These are phyloP conservation scores for Eucalyptus sp. DNA, from an alignment of 345 rosid genomes.

Conservation along the genomic window DNA sequence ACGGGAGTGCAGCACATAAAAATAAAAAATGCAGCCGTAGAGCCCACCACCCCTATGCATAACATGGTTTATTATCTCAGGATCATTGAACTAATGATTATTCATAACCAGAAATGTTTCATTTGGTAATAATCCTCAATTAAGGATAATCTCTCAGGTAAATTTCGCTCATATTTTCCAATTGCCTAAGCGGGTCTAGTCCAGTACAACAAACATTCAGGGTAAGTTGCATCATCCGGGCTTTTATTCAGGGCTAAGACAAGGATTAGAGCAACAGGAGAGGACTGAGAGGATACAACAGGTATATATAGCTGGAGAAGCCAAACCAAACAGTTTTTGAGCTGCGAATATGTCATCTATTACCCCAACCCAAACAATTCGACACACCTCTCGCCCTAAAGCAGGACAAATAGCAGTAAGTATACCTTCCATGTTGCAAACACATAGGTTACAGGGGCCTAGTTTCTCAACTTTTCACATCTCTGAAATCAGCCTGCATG, in stretches of 20 bases:
- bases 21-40: no score
- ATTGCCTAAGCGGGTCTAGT: background rate
- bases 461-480: background rate
- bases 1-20: no score
- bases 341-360: background rate
- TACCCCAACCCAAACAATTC: background rate
- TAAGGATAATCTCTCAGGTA: background rate
- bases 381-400: background rate
- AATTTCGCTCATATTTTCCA: background rate
- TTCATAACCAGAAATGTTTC: background rate
- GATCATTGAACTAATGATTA: background rate
- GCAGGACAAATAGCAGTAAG: background rate
- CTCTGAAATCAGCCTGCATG: conserved; percentile 21
- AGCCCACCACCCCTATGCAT: no score
- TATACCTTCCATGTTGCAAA: background rate
- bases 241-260: background rate
- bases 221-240: background rate
- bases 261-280: background rate
- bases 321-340: background rate
- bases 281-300: background rate
- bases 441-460: background rate
- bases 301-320: background rate
- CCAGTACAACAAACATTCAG: background rate
- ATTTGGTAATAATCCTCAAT: background rate
- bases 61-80: background rate